These are phyloP conservation scores for Alloteropsis semialata DNA, from an alignment of 176 grass and related monocot genomes.

Conservation along the genomic window DNA sequence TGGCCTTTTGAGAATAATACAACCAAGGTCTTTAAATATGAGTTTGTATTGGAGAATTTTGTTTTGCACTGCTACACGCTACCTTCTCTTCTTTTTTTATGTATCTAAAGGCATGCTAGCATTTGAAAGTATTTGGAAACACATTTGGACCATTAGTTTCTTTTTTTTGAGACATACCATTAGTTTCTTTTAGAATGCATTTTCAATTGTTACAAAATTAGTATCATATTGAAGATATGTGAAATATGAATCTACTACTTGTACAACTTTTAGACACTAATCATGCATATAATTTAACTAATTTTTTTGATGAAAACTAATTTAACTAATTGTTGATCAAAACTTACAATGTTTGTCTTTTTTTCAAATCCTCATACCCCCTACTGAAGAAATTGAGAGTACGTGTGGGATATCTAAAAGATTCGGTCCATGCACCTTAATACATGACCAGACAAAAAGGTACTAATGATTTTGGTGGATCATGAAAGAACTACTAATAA, in stretches of 20 bases:
- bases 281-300: neutral
- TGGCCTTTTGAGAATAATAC: neutral
- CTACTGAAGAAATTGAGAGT: neutral
- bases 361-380: neutral
- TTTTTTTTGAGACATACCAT: no score
- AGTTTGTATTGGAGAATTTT: neutral
- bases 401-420: neutral
- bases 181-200: neutral
- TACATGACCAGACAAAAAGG: neutral
- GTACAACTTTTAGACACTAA: no score
- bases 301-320: neutral
- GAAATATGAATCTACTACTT: no score
- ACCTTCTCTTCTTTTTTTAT: no score
- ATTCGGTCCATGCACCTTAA: neutral
- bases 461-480: neutral
- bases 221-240: neutral
- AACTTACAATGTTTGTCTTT: neutral
- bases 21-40: neutral
- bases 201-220: neutral
- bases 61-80: neutral
- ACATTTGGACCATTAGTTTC: neutral
- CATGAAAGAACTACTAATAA: conserved; percentile 1
- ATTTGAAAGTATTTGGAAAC: neutral
- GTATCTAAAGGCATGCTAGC: no score
- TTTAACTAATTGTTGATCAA: neutral